Percentiles rank a stretch among this genome's conserved stretches.
Evolutionary conservation across 352 stramenopile species (phyloP).

Genomic region (Globisporangium parvum): DNA sequence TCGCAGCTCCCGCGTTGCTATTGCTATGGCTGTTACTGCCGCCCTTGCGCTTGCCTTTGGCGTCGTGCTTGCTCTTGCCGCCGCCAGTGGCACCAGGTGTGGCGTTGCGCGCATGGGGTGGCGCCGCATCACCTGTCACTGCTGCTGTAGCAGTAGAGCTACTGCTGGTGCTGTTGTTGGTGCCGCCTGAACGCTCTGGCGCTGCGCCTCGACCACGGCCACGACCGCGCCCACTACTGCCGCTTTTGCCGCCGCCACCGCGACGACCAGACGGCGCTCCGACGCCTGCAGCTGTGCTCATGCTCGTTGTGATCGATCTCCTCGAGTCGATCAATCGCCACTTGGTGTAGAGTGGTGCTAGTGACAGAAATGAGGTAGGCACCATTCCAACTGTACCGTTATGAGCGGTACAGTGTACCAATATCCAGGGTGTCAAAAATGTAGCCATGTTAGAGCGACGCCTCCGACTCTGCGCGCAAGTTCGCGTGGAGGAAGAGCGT

Average conservation of each 20-base stretch:
- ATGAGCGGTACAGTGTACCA: not conserved
- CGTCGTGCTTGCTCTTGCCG: slow-evolving; percentile 10
- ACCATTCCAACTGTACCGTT: not conserved
- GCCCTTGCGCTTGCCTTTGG: slow-evolving; percentile 19
- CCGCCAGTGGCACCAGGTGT: not conserved
- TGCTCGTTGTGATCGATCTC: not conserved
- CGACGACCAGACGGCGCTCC: not conserved
- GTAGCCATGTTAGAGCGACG: slow-evolving; percentile 5
- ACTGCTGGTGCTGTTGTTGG: not conserved
- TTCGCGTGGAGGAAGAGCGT: slow-evolving; percentile 21
- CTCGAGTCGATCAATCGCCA: not conserved
- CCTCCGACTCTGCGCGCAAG: slow-evolving; percentile 5
- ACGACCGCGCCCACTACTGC: slow-evolving; percentile 3
- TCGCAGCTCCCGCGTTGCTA: slow-evolving; percentile 1
- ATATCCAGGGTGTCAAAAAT: no score
- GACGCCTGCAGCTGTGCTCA: not conserved
- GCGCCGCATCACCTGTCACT: not conserved
- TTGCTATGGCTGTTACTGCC: not conserved
- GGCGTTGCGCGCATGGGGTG: not conserved
- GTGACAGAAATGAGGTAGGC: no score
- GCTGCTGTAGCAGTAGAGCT: not conserved
- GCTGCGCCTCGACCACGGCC: slow-evolving; percentile 5
- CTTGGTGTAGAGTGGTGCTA: no score
- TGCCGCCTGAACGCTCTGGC: not conserved
- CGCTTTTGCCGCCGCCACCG: slow-evolving; percentile 1